These are phyloP conservation scores for Plasmodium yoelii DNA, from an alignment of 169 alveolate species.

Conservation along the genomic window DNA sequence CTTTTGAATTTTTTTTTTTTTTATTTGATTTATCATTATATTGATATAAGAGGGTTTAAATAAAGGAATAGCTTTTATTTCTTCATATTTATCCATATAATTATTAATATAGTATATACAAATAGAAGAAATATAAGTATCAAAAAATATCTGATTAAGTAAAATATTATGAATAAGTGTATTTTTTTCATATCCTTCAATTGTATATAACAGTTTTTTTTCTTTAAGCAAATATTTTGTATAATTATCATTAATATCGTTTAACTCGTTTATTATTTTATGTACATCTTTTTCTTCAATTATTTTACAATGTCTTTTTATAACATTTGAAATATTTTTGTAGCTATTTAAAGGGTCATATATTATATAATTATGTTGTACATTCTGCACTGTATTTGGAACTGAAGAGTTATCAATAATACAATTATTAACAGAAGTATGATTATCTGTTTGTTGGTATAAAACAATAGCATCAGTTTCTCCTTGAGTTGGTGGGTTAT, in stretches of 20 bases:
- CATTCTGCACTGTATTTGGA: background rate
- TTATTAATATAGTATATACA: conserved; percentile 33
- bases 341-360: conserved; percentile 21
- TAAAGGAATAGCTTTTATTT: conserved; percentile 21
- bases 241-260: conserved; percentile 50
- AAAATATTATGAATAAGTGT: conserved; percentile 13
- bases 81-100: conserved; percentile 15
- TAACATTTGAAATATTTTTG: background rate
- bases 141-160: conserved; percentile 38
- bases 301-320: conserved; percentile 31
- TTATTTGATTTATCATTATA: conserved; percentile 14
- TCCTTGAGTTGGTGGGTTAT: background rate
- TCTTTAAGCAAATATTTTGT: conserved; percentile 51
- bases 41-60: conserved; percentile 58
- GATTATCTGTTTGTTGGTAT: conserved; percentile 15
- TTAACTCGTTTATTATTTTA: conserved; percentile 37
- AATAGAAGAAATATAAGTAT: conserved; percentile 36
- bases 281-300: conserved; percentile 54
- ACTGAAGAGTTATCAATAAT: no score
- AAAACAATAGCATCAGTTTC: conserved; percentile 17
- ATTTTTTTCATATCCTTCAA: conserved; percentile 55
- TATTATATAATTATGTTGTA: conserved; percentile 8
- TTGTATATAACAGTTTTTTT: conserved; percentile 12
- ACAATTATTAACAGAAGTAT: background rate
- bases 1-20: conserved; percentile 15